Evolutionary conservation across 345 rosid species (phyloP), one percentile per base, ranked within the genome.

Genomic region (Brassica juncea): DNA sequence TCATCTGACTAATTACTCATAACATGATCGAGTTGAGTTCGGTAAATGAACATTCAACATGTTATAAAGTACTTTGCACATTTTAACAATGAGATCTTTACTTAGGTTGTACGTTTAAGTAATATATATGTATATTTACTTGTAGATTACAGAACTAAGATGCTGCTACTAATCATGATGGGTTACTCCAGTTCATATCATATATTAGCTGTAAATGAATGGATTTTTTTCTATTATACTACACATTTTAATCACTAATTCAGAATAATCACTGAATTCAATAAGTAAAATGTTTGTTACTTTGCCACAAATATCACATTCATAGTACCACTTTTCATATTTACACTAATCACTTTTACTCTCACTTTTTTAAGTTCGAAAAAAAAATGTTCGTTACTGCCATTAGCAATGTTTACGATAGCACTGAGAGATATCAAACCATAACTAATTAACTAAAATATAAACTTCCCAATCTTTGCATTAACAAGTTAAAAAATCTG

Each of bases 31-130:
- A 7, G 44, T 28, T 65, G 30, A 31, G 52, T 71, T 58, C 4
- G 27, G 16, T 64, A 63, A 14, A 49, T 65, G 52, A 55, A 78
- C 42, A 69, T 32, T 47, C 55, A 23, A 14, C 35, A 12, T 77
- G 55, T 44, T 60, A 47, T 68, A 27, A 58, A 67, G 52, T 16
- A 42, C 32, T 47, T 7, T 28, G 69, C 70, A 34, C 70, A 77
- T 76, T 30, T 27, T 35, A 25, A 35, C 21, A 64, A 71, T 47
- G 65, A 63, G 37, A 72, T 42, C 30, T 21, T 59, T 39, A 30
- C 77, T 39, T 71, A 3, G 68, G 2, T 42, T 78, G 52, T 66
- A 78, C 62, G 82, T 57, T 57, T 66, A 66, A 42, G 82, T 72
- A 6, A 78, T 23, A 49, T 57, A 30, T 39, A 7, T 55, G 4